A percentile compares a stretch with the other conserved stretches of the same genome.
Conservation (phyloP, 192 early-diverging fungal species). For the Powellomyces hirtus region DNA sequence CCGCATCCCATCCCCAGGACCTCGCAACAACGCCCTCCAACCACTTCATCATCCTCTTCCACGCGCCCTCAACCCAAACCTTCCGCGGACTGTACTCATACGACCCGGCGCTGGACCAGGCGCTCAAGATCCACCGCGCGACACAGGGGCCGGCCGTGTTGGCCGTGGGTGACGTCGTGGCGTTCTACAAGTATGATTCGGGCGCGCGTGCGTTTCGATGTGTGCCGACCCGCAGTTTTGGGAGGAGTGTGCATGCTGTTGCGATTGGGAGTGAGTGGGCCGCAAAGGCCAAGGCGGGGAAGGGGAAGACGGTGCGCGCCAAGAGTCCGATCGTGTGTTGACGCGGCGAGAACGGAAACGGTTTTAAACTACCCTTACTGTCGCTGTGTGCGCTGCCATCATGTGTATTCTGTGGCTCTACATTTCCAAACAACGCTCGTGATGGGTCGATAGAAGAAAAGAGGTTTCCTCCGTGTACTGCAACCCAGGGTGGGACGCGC, state of each 20-base stretch:
- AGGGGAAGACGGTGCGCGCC: not conserved
- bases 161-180: conserved; percentile 26
- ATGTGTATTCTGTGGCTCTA: too few relatives aligned
- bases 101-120: conserved; percentile 37
- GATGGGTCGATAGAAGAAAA: too few relatives aligned
- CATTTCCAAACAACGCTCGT: too few relatives aligned
- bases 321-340: too few relatives aligned
- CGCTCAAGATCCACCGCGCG: conserved; percentile 40
- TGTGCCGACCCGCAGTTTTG: conserved; percentile 49
- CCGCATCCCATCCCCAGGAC: conserved; percentile 29
- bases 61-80: conserved; percentile 45
- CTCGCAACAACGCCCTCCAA: conserved; percentile 30
- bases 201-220: conserved; percentile 47
- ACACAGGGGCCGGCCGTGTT: conserved; percentile 41
- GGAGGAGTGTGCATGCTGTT: conserved; percentile 48
- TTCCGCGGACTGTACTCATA: conserved; percentile 56
- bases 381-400: too few relatives aligned
- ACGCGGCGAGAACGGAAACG: too few relatives aligned
- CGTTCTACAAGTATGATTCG: conserved; percentile 58
- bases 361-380: too few relatives aligned
- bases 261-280: conserved; percentile 20
- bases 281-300: not conserved
- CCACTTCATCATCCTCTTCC: conserved; percentile 55
- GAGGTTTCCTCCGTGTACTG: too few relatives aligned
- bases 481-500: too few relatives aligned